These are phyloP conservation scores for Scheffersomyces stambukii DNA, from an alignment of 1,139 yeast species.

Conservation along the genomic window DNA sequence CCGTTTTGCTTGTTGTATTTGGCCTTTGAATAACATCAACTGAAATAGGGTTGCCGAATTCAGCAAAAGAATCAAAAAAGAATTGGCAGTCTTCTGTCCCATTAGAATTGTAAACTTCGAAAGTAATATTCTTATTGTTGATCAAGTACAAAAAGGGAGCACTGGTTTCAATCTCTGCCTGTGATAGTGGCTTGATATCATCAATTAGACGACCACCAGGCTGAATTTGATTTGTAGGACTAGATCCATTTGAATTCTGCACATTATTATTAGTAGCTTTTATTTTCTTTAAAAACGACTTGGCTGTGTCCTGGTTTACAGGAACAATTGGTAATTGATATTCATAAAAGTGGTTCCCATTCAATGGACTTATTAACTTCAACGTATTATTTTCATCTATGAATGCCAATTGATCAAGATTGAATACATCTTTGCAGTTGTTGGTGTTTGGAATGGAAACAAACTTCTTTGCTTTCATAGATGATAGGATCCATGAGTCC, in stretches of 20 bases:
- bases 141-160: constrained; percentile 50
- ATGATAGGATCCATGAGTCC: constrained; percentile 41
- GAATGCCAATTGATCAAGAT: constrained; percentile 40
- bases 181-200: constrained; percentile 40
- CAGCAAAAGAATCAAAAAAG: constrained; percentile 7
- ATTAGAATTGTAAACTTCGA: constrained; percentile 32
- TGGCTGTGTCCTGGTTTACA: constrained; percentile 7
- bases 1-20: too few relatives aligned
- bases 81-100: constrained; percentile 12
- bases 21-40: too few relatives aligned
- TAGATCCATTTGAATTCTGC: not conserved
- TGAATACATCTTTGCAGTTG: too few relatives aligned
- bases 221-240: too few relatives aligned
- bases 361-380: constrained; percentile 37
- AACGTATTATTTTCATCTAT: constrained; percentile 34
- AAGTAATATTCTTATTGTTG: constrained; percentile 33
- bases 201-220: too few relatives aligned
- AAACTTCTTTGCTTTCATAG: constrained; percentile 29
- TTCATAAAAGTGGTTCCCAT: constrained; percentile 42
- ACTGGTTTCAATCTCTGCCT: constrained; percentile 65
- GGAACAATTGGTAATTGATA: constrained; percentile 38
- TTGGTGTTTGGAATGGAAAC: constrained; percentile 24
- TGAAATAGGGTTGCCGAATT: constrained; percentile 16
- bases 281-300: not conserved
- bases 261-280: not conserved